Evolutionary conservation across 805 yeast species (phyloP), one percentile per base, ranked within the genome.

Genomic region (Kurtzmaniella fragi): DNA sequence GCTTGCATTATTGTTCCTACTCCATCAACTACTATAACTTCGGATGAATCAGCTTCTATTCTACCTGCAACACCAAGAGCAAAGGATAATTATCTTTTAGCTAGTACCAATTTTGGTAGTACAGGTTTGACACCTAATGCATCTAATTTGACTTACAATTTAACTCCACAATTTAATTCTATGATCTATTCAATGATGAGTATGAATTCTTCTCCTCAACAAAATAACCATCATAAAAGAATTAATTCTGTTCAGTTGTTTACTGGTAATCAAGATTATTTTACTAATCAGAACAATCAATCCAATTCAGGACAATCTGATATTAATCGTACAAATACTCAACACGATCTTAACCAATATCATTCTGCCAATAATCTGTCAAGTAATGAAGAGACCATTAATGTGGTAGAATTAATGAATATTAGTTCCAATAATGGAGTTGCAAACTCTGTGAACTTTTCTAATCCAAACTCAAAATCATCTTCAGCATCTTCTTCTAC

Each of bases 101-200:
- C 37, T 6, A 25, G 17, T 15, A 12, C 37, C 8, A 20, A 20
- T 8, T 50, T 50, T 40, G 23, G 51, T 3, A 40, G 52, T 13
- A 56, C 60, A 12, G 67, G 67, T 4, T 50, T 60, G 28, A 61
- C 67, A 1, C 67, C 67, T 4, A 41, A 43, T 33, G 39, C 43
- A 27, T 39, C 42, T 27, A 40, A 37, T 25, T 44, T 58, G 42
- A 45, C 54, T 1, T 61, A 54, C 48, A 64, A 61, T 46, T 54
- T 64, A 40, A 66, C 70, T 12, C 70, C 71, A 5, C 70, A 62
- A 42, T 61, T 65, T 54, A 64, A 63, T 48, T 50, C 67, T 11
- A 53, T 65, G 57, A 65, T 66, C 68, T 57, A 63, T 45, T 54
- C 64, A 17, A 54, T 61, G 52, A 56, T 61, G 59, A 55, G 43